Evolutionary conservation across 371 early-diverging fungal genomes (phyloP).

Genomic region (Haplosporangium sp.): DNA sequence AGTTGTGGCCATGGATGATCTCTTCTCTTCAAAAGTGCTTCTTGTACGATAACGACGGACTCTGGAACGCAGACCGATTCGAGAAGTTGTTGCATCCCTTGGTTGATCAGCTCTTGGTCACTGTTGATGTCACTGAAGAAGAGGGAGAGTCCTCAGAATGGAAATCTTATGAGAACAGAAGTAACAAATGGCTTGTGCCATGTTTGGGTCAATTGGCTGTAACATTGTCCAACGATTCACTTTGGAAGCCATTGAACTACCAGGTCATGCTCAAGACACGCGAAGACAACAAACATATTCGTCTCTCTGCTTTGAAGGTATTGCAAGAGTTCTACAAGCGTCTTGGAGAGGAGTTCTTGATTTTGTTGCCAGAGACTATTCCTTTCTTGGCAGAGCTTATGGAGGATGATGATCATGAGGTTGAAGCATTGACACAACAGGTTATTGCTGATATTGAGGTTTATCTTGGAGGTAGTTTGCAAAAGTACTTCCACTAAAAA

Average conservation of each 20-base stretch:
- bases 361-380: constrained; percentile 94
- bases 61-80: constrained; percentile 82
- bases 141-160: constrained; percentile 23
- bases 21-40: constrained; percentile 75
- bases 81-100: constrained; percentile 78
- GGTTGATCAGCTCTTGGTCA: constrained; percentile 79
- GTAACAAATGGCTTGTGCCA: constrained; percentile 79
- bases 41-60: constrained; percentile 75
- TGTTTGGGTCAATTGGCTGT: constrained; percentile 87
- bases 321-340: constrained; percentile 86
- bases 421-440: constrained; percentile 85
- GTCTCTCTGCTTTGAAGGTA: constrained; percentile 78
- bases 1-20: constrained; percentile 72
- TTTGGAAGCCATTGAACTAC: constrained; percentile 92
- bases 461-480: constrained; percentile 88
- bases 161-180: constrained; percentile 61
- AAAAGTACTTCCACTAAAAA: constrained; percentile 78
- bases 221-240: constrained; percentile 80
- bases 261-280: constrained; percentile 83
- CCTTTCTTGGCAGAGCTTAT: constrained; percentile 95
- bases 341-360: constrained; percentile 92
- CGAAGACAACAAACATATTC: constrained; percentile 75
- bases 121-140: constrained; percentile 58
- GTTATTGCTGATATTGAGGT: constrained; percentile 89
- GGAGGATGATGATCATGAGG: constrained; percentile 87